Conservation (phyloP, 352 stramenopile species). For the Thalassiosira hispida region DNA sequence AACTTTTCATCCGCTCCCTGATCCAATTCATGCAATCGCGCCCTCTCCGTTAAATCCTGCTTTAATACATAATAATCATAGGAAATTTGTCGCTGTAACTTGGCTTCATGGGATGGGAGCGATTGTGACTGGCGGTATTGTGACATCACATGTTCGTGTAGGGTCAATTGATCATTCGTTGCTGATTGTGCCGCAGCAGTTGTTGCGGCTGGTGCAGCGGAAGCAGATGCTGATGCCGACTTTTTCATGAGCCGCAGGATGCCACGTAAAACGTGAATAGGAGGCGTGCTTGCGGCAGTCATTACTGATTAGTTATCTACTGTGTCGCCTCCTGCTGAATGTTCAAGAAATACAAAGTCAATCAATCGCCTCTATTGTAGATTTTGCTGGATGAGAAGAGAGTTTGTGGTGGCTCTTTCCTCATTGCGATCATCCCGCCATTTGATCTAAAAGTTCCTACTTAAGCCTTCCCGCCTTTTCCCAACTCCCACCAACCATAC, state of each 20-base stretch:
- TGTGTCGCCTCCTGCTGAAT: neutral
- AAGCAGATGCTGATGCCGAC: conserved; percentile 7
- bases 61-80: conserved; percentile 68
- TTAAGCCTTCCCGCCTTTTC: no score
- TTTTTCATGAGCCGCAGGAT: conserved; percentile 54
- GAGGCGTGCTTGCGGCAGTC: conserved; percentile 34
- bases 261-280: conserved; percentile 58
- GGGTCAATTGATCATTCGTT: conserved; percentile 22
- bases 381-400: no score
- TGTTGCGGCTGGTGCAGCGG: neutral
- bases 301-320: conserved; percentile 8
- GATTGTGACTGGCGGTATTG: conserved; percentile 45
- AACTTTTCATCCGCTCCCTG: conserved; percentile 72
- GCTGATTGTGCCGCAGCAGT: conserved; percentile 11
- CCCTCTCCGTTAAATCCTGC: conserved; percentile 65
- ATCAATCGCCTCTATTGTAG: no score
- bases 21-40: conserved; percentile 71
- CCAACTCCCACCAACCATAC: no score
- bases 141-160: conserved; percentile 43
- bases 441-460: no score
- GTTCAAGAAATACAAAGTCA: no score
- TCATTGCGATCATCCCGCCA: no score
- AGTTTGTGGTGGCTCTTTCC: no score
- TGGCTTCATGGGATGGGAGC: conserved; percentile 24
- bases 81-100: conserved; percentile 46